These are phyloP conservation scores for Fusarium falciforme DNA, from an alignment of 2,329 filamentous ascomycete species.

Conservation along the genomic window DNA sequence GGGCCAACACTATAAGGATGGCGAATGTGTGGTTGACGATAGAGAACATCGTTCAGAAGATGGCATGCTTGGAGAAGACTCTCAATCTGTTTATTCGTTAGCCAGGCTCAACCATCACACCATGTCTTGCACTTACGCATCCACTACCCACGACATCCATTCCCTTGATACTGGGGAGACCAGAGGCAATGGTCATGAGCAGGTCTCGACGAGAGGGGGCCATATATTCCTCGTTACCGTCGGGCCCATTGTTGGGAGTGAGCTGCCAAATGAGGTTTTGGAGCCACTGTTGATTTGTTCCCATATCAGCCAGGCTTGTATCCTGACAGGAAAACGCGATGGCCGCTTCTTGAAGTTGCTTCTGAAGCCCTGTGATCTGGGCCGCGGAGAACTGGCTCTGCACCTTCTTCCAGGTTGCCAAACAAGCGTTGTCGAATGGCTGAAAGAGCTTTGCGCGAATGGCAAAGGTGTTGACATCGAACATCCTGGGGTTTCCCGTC, in stretches of 20 bases:
- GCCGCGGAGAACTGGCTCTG: constrained; percentile 66
- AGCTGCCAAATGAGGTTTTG: constrained; percentile 74
- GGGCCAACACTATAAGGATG: constrained; percentile 75
- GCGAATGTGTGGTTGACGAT: constrained; percentile 69
- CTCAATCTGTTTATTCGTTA: constrained; percentile 67
- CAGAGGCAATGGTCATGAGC: constrained; percentile 72
- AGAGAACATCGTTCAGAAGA: constrained; percentile 78
- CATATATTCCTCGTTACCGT: constrained; percentile 62
- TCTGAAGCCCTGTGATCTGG: constrained; percentile 69
- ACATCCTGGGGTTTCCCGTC: constrained; percentile 64
- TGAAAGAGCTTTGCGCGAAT: constrained; percentile 72
- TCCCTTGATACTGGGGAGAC: constrained; percentile 73
- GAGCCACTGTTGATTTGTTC: constrained; percentile 73
- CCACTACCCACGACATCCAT: constrained; percentile 82
- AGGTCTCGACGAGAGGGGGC: not conserved
- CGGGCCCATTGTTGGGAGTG: constrained; percentile 61
- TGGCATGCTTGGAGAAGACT: constrained; percentile 83
- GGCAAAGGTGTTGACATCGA: constrained; percentile 67
- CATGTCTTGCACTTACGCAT: constrained; percentile 64
- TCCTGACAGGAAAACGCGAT: constrained; percentile 65
- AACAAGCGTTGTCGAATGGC: constrained; percentile 73
- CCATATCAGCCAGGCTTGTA: constrained; percentile 65
- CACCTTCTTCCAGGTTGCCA: constrained; percentile 75
- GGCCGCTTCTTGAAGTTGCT: constrained; percentile 68
- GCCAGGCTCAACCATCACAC: not conserved